phyloP scores from a whole-genome alignment of 768 basidiomycete genomes.

The Tricholoma hemisulphureum region DNA sequence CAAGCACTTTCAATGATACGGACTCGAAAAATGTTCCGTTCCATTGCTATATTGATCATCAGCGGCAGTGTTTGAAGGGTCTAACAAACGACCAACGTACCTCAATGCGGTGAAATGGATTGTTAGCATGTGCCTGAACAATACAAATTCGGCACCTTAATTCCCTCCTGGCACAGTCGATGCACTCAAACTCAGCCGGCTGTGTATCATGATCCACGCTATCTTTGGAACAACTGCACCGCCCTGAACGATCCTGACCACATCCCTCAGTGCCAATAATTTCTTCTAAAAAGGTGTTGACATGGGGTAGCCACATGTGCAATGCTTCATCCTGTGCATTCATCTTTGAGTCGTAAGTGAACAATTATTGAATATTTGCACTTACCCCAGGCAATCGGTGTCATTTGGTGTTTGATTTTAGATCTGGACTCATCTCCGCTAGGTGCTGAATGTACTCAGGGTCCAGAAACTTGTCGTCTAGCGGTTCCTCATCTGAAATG shows the following conservation, averaged over 20 bases:
- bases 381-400: neutral
- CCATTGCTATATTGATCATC: conserved; percentile 4
- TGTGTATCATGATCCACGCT: neutral
- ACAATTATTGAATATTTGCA: neutral
- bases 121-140: neutral
- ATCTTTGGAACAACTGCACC: neutral
- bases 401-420: neutral
- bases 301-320: conserved; percentile 1
- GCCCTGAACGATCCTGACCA: neutral
- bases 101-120: conserved; percentile 5
- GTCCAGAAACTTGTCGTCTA: neutral
- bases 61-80: neutral
- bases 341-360: neutral
- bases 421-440: neutral
- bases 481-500: neutral
- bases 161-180: conserved; percentile 1
- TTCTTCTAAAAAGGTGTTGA: conserved; percentile 4
- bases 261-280: conserved; percentile 4
- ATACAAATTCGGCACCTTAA: conserved; percentile 1
- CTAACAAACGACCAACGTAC: neutral
- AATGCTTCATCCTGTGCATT: conserved; percentile 9
- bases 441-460: neutral
- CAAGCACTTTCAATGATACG: conserved; percentile 18
- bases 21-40: conserved; percentile 9
- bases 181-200: conserved; percentile 4